Evolutionary conservation across 768 basidiomycete species (phyloP).

Genomic region (Mycena vitilis): DNA sequence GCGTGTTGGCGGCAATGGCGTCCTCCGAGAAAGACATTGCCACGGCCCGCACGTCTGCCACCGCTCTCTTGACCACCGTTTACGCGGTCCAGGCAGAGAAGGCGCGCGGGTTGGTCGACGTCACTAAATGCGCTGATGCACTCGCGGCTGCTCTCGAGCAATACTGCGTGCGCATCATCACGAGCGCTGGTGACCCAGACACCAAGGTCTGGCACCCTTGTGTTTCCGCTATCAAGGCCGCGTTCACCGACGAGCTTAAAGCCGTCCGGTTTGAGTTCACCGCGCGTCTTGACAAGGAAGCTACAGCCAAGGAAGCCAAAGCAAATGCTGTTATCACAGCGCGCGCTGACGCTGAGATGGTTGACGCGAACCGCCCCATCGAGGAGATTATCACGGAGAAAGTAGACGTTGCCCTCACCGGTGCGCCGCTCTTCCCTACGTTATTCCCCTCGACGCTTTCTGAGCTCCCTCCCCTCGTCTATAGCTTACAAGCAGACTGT

Average conservation of each 20-base stretch:
- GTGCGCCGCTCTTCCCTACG: not conserved
- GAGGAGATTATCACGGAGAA: not conserved
- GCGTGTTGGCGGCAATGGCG: constrained; percentile 1
- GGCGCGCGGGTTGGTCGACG: constrained; percentile 1
- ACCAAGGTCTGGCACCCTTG: not conserved
- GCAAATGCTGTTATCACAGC: constrained; percentile 1
- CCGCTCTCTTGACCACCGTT: constrained; percentile 4
- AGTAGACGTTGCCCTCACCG: not conserved
- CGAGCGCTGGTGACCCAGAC: not conserved
- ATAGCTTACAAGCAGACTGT: not conserved
- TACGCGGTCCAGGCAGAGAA: constrained; percentile 18
- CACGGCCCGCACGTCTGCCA: not conserved
- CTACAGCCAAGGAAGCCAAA: constrained; percentile 3
- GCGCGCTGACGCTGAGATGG: constrained; percentile 13
- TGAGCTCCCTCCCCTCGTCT: not conserved
- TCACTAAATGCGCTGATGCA: constrained; percentile 3
- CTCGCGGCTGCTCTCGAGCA: constrained; percentile 2
- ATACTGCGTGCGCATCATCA: constrained; percentile 18
- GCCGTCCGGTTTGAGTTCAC: constrained; percentile 7
- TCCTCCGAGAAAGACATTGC: constrained; percentile 11
- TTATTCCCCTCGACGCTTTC: not conserved
- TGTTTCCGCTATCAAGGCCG: constrained; percentile 10
- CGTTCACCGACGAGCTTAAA: not conserved
- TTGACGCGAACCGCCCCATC: constrained; percentile 11
- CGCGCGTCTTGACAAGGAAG: constrained; percentile 9